Base-by-base conservation (phyloP, 768 basidiomycete genomes). In the Asterophora parasitica region DNA sequence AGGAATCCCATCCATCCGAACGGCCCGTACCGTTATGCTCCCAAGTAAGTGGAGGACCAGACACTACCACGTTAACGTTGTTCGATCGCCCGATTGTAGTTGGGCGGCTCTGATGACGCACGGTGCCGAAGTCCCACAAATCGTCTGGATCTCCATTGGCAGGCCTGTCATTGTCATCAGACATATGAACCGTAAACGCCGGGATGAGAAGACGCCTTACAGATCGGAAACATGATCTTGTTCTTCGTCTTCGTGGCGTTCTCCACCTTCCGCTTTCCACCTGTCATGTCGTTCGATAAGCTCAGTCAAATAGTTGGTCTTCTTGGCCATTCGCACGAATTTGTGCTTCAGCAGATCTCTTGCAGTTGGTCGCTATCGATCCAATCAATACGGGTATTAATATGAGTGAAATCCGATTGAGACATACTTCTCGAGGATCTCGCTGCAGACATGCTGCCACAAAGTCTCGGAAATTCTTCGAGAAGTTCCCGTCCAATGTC, bases 81-180 rank as follows among this genome's bases (percentile, higher is more conserved):
- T 75, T 78, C 35, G 81, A 65, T 43, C 83, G 77, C n/a, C 88
- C 88, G 38, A 90, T 74, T 12, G 89, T 89, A 15, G 68, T 72
- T 48, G 69, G 63, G 55, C 76, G 69, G 37, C 75, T 68, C 35
- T 79, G 79, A 58, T 92, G 85, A 48, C 90, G 87, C 38, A 98
- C 86, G 7, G 95, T 98, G 11, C 95, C 95, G 67, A 97, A 96
- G 63, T 98, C 95, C 95, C 95, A 98, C 28, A 97, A 70, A 54
- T 94, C 92, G 44, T 90, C 89, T 2, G 77, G 74, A 55, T 88
- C 85, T 31, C 74, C 76, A 46, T 72, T 72, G 10, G 69, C 63
- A 41, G 74, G 72, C 40, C 83, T 86, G 51, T n/a, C 8, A 44
- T 55, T 43, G 23, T 23, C 23, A 23, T 23, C 38, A 26, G 31